phyloP scores from a whole-genome alignment of 169 alveolate species.

The Miamiensis avidus region DNA sequence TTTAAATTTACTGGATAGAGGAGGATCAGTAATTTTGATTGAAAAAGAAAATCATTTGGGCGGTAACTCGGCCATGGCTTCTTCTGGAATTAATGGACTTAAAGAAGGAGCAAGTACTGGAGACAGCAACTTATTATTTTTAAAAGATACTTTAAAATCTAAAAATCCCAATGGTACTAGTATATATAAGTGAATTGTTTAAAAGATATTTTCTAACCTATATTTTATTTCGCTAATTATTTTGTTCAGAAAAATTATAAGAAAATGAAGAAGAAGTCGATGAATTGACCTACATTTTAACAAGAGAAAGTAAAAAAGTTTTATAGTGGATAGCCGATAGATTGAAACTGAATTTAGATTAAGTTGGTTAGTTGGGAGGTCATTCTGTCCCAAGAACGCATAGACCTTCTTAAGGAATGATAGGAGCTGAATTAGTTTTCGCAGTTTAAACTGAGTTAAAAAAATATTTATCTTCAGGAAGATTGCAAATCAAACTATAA shows the following conservation, averaged over 20 bases:
- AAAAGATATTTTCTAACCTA: too few relatives aligned
- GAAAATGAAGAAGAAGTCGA: background rate
- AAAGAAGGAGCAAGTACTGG: background rate
- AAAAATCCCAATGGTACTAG: too few relatives aligned
- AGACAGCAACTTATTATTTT: background rate
- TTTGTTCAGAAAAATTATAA: too few relatives aligned
- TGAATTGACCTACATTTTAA: background rate
- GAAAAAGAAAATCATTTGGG: background rate
- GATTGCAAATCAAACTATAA: background rate
- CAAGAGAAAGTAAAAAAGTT: background rate
- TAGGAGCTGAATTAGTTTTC: background rate
- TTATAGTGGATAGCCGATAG: background rate
- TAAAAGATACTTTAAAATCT: background rate
- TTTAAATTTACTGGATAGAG: background rate
- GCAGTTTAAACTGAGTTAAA: background rate
- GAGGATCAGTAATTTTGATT: background rate
- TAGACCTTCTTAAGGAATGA: background rate
- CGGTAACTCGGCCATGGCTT: background rate
- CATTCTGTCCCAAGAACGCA: background rate
- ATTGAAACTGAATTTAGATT: background rate
- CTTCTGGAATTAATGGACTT: background rate
- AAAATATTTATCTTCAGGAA: background rate
- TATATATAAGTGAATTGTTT: too few relatives aligned
- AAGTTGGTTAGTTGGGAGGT: background rate
- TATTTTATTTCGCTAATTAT: too few relatives aligned